Conservation (phyloP, 306 rosid species). For the barrel medic (Medicago truncatula) region MtrunA17r5.0-ANR NC_053044.1:3053001-3053500, state of each 20-base stretch:
- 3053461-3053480: constrained; percentile 71
- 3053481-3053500: constrained; percentile 83
- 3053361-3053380: constrained; percentile 45
- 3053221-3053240: too few species aligned
- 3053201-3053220: neutral
- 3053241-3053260: constrained; percentile 72
- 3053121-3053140: too few species aligned
- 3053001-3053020: too few species aligned
- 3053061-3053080: too few species aligned
- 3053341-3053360: constrained; percentile 49
- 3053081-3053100: too few species aligned
- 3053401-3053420: constrained; percentile 58
- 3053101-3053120: too few species aligned
- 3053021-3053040: too few species aligned
- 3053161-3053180: too few species aligned
- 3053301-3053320: constrained; percentile 66
- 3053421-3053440: constrained; percentile 93
- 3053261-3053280: constrained; percentile 87
- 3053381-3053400: constrained; percentile 37
- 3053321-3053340: constrained; percentile 54
- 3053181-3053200: too few species aligned
- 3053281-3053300: constrained; percentile 85
- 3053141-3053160: too few species aligned
- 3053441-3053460: constrained; percentile 77
- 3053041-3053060: too few species aligned